Evolutionary conservation across 2,329 filamentous ascomycete genomes (phyloP).

Genomic region (Penicillium hordei): DNA sequence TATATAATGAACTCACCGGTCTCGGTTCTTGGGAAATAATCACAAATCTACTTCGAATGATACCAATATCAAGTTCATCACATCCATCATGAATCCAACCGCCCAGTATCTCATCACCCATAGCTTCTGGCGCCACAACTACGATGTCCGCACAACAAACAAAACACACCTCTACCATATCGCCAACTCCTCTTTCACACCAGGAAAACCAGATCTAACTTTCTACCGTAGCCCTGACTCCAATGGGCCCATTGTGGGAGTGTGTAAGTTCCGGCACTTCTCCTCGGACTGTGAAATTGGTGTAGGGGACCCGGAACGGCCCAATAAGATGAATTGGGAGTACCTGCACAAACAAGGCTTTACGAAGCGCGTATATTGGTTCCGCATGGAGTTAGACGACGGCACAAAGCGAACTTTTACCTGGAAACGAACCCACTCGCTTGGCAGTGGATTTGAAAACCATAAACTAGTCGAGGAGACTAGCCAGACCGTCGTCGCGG

Average conservation of each 20-base stretch:
- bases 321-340: slow-evolving; percentile 31
- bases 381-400: slow-evolving; percentile 26
- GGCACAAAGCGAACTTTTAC: slow-evolving; percentile 25
- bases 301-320: slow-evolving; percentile 30
- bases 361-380: slow-evolving; percentile 28
- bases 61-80: background rate
- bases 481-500: slow-evolving; percentile 29
- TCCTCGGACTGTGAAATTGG: slow-evolving; percentile 35
- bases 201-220: slow-evolving; percentile 36
- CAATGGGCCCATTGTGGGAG: slow-evolving; percentile 28
- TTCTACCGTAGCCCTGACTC: slow-evolving; percentile 32
- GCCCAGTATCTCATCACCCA: slow-evolving; percentile 28
- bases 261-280: slow-evolving; percentile 36
- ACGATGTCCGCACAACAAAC: slow-evolving; percentile 22
- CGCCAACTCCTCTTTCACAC: slow-evolving; percentile 30
- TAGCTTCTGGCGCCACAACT: slow-evolving; percentile 23
- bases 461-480: slow-evolving; percentile 38
- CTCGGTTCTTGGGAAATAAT: background rate
- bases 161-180: slow-evolving; percentile 27
- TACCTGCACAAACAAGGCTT: slow-evolving; percentile 29
- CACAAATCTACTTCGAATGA: background rate
- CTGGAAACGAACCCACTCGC: slow-evolving; percentile 36
- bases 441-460: slow-evolving; percentile 29
- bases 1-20: background rate
- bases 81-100: background rate